Conservation (phyloP, 179 eudicot genomes). For the Carnegiea gigantea region DNA sequence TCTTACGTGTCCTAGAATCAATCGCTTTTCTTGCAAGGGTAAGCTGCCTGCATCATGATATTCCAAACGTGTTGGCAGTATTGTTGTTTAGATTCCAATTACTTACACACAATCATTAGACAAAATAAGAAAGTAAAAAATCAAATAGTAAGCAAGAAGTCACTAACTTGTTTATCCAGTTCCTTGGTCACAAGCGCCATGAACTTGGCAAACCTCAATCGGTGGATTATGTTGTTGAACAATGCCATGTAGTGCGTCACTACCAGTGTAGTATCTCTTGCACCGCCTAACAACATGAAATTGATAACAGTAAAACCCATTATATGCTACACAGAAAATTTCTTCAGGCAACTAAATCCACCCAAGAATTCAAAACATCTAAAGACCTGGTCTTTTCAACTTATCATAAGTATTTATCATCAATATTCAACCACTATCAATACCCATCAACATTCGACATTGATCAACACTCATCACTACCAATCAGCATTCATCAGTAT, state of each 20-base stretch:
- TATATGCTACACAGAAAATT: background rate
- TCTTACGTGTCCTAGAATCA: background rate
- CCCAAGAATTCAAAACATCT: background rate
- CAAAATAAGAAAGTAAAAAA: background rate
- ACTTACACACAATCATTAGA: background rate
- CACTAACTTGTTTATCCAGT: slow-evolving; percentile 64
- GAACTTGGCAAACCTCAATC: slow-evolving; percentile 85
- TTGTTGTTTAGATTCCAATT: too few species aligned
- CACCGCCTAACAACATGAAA: slow-evolving; percentile 46
- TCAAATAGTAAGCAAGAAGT: slow-evolving; percentile 1
- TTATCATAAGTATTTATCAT: too few species aligned
- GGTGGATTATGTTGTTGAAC: slow-evolving; percentile 74
- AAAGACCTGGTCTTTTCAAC: background rate
- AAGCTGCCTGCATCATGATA: background rate
- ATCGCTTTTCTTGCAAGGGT: too few species aligned
- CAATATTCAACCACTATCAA: too few species aligned
- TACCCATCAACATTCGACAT: too few species aligned
- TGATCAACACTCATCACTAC: too few species aligned
- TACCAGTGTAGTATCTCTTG: slow-evolving; percentile 46
- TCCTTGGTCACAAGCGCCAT: slow-evolving; percentile 54
- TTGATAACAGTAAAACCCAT: background rate
- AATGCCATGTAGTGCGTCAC: slow-evolving; percentile 77
- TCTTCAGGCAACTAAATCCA: background rate
- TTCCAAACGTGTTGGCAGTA: background rate
- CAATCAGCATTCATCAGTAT: too few species aligned